Percentiles rank a stretch among this genome's conserved stretches.
These are phyloP conservation scores for Paramarasmius palmivorus DNA, from an alignment of 1,284 basidiomycete genomes.

Conservation along the genomic window DNA sequence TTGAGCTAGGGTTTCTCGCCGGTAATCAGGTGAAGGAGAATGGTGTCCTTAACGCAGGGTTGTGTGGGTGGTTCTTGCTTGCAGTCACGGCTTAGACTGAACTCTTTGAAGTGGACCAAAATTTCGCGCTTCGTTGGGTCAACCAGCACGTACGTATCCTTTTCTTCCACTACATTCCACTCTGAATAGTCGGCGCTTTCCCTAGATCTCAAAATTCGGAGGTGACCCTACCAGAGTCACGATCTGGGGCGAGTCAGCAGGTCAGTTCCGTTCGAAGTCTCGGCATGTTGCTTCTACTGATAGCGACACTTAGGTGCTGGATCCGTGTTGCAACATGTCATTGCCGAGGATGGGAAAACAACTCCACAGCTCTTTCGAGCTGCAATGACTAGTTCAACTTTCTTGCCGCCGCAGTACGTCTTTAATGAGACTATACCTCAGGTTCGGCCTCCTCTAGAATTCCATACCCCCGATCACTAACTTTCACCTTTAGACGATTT, in stretches of 20 bases:
- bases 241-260: conserved; percentile 33
- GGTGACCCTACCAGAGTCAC: conserved; percentile 33
- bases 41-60: conserved; percentile 30
- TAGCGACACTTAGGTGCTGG: no score
- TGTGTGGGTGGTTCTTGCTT: conserved; percentile 23
- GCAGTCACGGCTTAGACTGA: not conserved
- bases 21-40: conserved; percentile 24
- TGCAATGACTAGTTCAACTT: conserved; percentile 29
- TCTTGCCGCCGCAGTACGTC: conserved; percentile 29
- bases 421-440: conserved; percentile 26
- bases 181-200: conserved; percentile 13
- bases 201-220: conserved; percentile 25
- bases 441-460: no score
- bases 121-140: conserved; percentile 15
- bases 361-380: conserved; percentile 42
- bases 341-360: conserved; percentile 35
- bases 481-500: no score
- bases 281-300: no score
- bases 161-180: not conserved
- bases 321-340: conserved; percentile 20
- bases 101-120: conserved; percentile 15
- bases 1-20: conserved; percentile 25
- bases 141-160: conserved; percentile 8
- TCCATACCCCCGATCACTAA: no score
- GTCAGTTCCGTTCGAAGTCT: no score